Evolutionary conservation across 805 yeast species (phyloP), one percentile per base, ranked within the genome.

Genomic region (Torulaspora quercuum): DNA sequence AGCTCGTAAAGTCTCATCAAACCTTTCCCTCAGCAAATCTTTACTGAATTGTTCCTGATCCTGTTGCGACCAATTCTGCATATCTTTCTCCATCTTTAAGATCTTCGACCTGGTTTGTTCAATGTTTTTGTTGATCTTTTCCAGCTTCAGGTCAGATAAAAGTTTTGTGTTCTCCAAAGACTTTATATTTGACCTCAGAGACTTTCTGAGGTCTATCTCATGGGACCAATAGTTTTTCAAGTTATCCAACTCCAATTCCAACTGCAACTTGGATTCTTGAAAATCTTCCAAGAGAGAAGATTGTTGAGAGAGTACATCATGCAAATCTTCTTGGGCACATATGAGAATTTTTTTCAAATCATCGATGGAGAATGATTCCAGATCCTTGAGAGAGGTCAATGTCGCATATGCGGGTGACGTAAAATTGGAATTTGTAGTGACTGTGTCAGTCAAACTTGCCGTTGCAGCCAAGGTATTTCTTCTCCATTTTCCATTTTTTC

Each of bases 311-410:
- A 59, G 37, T 3, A 59, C 57, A n/a, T 57, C 57, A 37, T 58
- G 65, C 38, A 59, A 34, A 37, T 59, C 63, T 36, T 58, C 63
- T 35, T 59, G 64, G 1, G 62, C 50, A 35, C 59, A 55, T 4
- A 56, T 52, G 25, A 60, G 37, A 13, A 59, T 56, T 24, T 49
- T 53, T 26, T 59, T 58, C 44, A 59, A 41, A 37, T 59, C 62
- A 3, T 52, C 57, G 14, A 59, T 58, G 7, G 60, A 49, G 35
- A 42, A 58, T 23, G 46, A 30, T 19, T 58, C 61, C 34, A 59
- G 32, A 35, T 55, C 59, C 35, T 57, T 47, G 15, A 59, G 39
- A 10, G 52, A 45, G 5, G 59, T 53, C 20, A 59, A 33, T 22
- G 44, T 48, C 5, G 60, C 50, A 27, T 55, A 58, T 1, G 59